phyloP scores from a whole-genome alignment of 768 basidiomycete genomes.

The Boletus rufocinnamomeus region DNA sequence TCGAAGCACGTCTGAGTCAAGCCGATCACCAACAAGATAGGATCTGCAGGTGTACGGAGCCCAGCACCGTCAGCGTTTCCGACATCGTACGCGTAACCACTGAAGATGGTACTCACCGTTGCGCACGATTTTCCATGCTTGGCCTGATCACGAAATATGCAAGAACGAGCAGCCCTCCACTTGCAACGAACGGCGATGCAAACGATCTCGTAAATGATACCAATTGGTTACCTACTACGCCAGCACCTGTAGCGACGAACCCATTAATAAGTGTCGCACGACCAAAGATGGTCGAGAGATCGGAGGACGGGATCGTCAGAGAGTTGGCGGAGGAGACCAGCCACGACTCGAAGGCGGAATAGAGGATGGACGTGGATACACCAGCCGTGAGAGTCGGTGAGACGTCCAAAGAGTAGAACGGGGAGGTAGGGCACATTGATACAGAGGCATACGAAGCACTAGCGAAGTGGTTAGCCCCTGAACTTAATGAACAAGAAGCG shows the following conservation, averaged over 20 bases:
- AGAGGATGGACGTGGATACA: conserved; percentile 72
- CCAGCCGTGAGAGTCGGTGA: conserved; percentile 75
- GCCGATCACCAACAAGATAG: conserved; percentile 61
- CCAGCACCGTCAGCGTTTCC: conserved; percentile 3
- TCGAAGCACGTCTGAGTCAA: conserved; percentile 81
- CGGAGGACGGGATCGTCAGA: conserved; percentile 51
- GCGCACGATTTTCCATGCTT: conserved; percentile 60
- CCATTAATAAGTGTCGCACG: conserved; percentile 75
- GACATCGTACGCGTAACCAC: neutral
- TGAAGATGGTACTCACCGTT: conserved; percentile 39
- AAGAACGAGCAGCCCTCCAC: conserved; percentile 54
- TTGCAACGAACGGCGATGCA: conserved; percentile 66
- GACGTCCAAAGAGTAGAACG: conserved; percentile 60
- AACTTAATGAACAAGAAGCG: too few species aligned
- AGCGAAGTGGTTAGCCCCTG: too few species aligned
- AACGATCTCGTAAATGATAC: conserved; percentile 55
- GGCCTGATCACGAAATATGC: conserved; percentile 57
- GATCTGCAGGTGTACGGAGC: conserved; percentile 43
- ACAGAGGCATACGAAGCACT: conserved; percentile 56
- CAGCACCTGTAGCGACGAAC: conserved; percentile 66
- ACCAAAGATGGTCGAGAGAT: conserved; percentile 70
- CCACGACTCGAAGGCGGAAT: conserved; percentile 79
- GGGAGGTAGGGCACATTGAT: conserved; percentile 59
- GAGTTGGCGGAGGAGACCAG: conserved; percentile 62
- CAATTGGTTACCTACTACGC: conserved; percentile 65